A percentile compares a stretch with the other conserved stretches of the same genome.
These are phyloP conservation scores for Ganoderma meredithae DNA, from an alignment of 1,284 basidiomycete species.

Conservation along the genomic window DNA sequence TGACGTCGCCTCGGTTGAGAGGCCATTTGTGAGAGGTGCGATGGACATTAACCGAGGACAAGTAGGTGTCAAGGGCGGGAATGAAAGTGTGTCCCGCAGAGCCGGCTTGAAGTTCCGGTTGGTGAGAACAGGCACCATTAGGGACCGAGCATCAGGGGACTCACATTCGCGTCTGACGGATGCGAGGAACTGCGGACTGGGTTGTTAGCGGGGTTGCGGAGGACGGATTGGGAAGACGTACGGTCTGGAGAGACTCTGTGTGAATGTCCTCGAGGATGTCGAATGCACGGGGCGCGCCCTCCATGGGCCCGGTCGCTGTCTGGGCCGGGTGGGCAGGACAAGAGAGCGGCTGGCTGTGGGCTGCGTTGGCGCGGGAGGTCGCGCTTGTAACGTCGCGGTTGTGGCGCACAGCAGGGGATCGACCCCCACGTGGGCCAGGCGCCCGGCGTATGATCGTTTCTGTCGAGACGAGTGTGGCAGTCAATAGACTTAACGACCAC, in stretches of 20 bases:
- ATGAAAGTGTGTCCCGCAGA: conserved; percentile 42
- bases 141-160: conserved; percentile 19
- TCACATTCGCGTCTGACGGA: conserved; percentile 43
- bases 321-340: neutral
- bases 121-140: conserved; percentile 5
- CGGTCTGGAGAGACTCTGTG: conserved; percentile 56
- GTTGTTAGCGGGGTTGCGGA: conserved; percentile 12
- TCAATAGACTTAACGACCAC: conserved; percentile 31
- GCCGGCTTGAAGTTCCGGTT: conserved; percentile 26
- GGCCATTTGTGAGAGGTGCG: conserved; percentile 36
- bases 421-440: conserved; percentile 23
- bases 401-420: too few species aligned
- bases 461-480: conserved; percentile 31
- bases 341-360: too few species aligned
- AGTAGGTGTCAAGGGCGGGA: conserved; percentile 44
- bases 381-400: too few species aligned
- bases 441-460: conserved; percentile 31
- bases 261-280: conserved; percentile 36
- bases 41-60: conserved; percentile 28
- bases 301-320: conserved; percentile 7
- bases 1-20: conserved; percentile 61
- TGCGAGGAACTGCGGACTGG: conserved; percentile 45
- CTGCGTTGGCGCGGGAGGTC: too few species aligned
- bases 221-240: conserved; percentile 33
- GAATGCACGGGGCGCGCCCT: conserved; percentile 25